These are phyloP conservation scores for Suillus brevipes DNA, from an alignment of 768 basidiomycete genomes.

Conservation along the genomic window DNA sequence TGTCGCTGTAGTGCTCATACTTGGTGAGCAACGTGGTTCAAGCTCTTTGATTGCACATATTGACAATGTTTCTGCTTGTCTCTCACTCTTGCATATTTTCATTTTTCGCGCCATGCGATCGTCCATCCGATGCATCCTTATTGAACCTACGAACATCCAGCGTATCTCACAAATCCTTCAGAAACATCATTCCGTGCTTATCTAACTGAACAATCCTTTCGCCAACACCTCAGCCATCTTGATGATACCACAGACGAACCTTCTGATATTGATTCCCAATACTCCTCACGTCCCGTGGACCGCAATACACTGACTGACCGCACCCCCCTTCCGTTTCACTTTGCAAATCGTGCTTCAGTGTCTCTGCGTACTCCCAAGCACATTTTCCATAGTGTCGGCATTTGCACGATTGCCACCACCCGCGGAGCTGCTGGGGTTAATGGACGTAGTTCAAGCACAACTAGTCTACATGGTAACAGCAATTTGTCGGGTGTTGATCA, in stretches of 20 bases:
- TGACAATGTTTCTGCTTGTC: background rate
- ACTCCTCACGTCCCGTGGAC: constrained; percentile 26
- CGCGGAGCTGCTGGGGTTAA: constrained; percentile 39
- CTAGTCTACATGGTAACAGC: constrained; percentile 19
- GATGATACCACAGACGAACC: constrained; percentile 65
- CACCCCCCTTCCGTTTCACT: constrained; percentile 58
- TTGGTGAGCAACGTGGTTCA: constrained; percentile 53
- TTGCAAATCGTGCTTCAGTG: constrained; percentile 90
- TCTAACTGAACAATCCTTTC: constrained; percentile 97
- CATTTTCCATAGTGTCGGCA: constrained; percentile 80
- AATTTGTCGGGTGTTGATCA: constrained; percentile 30
- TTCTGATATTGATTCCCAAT: constrained; percentile 33
- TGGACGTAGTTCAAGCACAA: constrained; percentile 51
- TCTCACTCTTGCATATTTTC: background rate
- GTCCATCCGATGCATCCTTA: constrained; percentile 9
- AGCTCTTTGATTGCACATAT: background rate
- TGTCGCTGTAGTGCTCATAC: constrained; percentile 64
- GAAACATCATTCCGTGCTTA: constrained; percentile 93
- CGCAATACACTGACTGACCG: constrained; percentile 22
- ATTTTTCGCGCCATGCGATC: constrained; percentile 15
- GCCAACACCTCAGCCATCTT: constrained; percentile 86
- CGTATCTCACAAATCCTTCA: constrained; percentile 92
- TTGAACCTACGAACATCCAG: constrained; percentile 42
- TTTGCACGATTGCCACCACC: constrained; percentile 77
- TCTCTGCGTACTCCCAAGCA: constrained; percentile 90